Conservation (phyloP, 768 basidiomycete genomes). For the Hebeloma cylindrosporum region DNA sequence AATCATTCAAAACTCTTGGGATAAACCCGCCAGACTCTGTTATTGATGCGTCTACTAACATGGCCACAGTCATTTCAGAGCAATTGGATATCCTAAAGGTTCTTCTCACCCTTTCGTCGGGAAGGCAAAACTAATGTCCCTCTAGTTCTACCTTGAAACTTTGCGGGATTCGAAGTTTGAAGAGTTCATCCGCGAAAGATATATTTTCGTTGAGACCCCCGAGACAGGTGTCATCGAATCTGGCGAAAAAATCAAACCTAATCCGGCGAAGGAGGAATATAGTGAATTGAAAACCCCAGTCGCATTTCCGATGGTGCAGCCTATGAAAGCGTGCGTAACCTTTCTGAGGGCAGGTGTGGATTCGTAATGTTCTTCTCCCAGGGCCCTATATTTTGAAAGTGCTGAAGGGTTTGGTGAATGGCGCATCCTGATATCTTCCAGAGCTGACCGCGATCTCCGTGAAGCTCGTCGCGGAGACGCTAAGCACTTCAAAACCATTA, state of each 20-base stretch:
- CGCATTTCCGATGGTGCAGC: constrained; percentile 45
- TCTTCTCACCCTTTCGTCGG: neutral
- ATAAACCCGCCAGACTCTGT: no score
- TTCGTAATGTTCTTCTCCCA: constrained; percentile 12
- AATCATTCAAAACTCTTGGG: no score
- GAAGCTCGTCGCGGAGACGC: constrained; percentile 44
- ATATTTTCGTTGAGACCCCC: neutral
- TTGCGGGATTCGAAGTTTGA: constrained; percentile 15
- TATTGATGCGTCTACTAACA: no score
- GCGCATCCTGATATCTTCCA: constrained; percentile 54
- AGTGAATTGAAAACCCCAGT: neutral
- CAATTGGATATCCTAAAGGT: constrained; percentile 8
- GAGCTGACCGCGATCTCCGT: constrained; percentile 50
- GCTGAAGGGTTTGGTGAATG: constrained; percentile 64
- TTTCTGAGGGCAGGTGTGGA: neutral
- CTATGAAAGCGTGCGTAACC: constrained; percentile 49
- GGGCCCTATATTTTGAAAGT: constrained; percentile 57
- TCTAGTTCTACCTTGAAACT: constrained; percentile 12
- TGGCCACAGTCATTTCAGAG: neutral
- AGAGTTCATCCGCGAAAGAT: constrained; percentile 1
- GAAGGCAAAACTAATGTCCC: neutral
- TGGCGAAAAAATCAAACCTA: neutral
- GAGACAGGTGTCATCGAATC: neutral
- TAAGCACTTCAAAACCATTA: constrained; percentile 49
- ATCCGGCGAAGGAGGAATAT: neutral